Base-by-base conservation (phyloP, 345 rosid species). In the Stellera chamaejasme region DNA sequence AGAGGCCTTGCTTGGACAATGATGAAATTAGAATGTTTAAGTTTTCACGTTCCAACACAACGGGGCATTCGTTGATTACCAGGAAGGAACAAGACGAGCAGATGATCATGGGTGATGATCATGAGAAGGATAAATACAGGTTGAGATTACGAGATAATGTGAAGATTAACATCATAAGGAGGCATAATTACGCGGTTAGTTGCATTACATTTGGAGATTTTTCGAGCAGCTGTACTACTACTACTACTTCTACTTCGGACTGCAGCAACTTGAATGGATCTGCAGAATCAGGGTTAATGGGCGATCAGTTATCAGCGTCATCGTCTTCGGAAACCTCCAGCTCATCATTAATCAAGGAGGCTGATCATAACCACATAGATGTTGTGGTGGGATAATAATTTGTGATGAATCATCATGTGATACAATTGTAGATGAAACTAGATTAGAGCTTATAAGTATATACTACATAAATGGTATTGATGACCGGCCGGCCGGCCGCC, bases 31-130 rank as follows among this genome's bases (percentile, higher is more conserved):
- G 70, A 43, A 5, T 8, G 39, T 0, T 32, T 8, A 32, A 8
- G 39, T 71, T 80, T 65, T 67, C 82, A 12, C 73, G 95, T 70
- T 82, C 87, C 1, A 79, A 83, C 60, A 77, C 96, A 0, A 91
- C 96, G 0, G 96, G 98, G 14, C 98, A 91, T 51, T 91, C 90
- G 3, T 1, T 19, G 3, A 61, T 85, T 47, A 51, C 45, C 28
- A 67, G 67, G 53, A 49, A 52, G 41, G 60, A 63, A 27, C 80
- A 62, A 48, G 39, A 32, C 9, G 39, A 32, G 39, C 23, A 19
- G 23, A 19, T 19, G 23, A 19, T 19, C 23, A 19, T 19, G 23
- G 23, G 23, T 19, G 23, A 19, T 19, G 23, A 19, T 19, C 23
- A 19, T 19, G 81, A 68, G 14, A 83, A 80, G 46, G 83, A 79